phyloP scores from a whole-genome alignment of 2,329 filamentous ascomycete genomes.

The Neonectria hederae region DNA sequence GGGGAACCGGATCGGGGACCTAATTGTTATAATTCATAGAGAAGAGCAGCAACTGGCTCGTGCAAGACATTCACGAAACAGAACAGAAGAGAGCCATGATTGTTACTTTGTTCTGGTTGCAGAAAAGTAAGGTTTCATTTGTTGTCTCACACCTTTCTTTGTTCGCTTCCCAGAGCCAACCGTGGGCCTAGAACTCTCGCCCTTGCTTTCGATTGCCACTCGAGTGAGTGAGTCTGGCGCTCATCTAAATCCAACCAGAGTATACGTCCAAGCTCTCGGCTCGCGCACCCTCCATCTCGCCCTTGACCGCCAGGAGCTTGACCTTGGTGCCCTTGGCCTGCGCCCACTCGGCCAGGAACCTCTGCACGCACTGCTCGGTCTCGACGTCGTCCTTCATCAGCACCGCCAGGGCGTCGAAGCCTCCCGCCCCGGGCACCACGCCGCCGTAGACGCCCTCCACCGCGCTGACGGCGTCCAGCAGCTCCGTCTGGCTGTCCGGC shows the following conservation, averaged over 20 bases:
- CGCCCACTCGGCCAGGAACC: conserved; percentile 74
- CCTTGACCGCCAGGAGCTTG: conserved; percentile 73
- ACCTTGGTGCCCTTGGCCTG: conserved; percentile 68
- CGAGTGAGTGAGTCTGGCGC: not conserved
- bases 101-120: not conserved
- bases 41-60: not conserved
- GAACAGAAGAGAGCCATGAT: not conserved
- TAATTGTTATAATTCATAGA: not conserved
- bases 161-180: not conserved
- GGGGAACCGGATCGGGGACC: not conserved
- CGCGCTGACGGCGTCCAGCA: conserved; percentile 78
- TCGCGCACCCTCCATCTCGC: conserved; percentile 75
- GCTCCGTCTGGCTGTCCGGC: conserved; percentile 82
- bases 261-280: conserved; percentile 57
- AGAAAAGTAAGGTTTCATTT: not conserved
- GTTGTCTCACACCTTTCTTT: not conserved
- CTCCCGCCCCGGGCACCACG: conserved; percentile 92
- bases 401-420: conserved; percentile 88
- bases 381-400: conserved; percentile 77
- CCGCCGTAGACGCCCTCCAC: conserved; percentile 87
- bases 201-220: no score
- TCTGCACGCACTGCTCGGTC: conserved; percentile 68
- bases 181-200: no score
- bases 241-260: conserved; percentile 53
- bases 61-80: not conserved